These are phyloP conservation scores for Lactarius quietus DNA, from an alignment of 768 basidiomycete genomes.

Conservation along the genomic window DNA sequence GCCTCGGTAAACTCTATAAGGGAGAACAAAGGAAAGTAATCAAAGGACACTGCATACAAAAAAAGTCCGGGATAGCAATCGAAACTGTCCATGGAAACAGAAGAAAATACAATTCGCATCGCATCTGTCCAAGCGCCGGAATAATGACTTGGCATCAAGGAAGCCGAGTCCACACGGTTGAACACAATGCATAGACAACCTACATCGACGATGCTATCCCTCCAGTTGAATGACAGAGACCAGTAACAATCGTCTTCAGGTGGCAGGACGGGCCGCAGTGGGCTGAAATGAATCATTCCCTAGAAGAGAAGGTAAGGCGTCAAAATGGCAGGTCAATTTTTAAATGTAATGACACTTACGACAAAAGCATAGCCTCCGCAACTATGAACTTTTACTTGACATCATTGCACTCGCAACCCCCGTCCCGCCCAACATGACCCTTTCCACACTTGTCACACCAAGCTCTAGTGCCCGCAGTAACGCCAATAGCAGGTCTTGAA, in stretches of 20 bases:
- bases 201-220: constrained; percentile 28
- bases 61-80: constrained; percentile 4
- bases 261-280: constrained; percentile 25
- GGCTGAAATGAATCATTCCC: constrained; percentile 6
- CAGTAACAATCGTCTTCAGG: constrained; percentile 28
- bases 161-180: not conserved
- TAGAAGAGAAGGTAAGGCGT: not conserved
- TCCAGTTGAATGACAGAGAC: constrained; percentile 29
- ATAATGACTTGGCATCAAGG: constrained; percentile 11
- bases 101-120: not conserved
- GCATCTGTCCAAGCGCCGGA: constrained; percentile 8
- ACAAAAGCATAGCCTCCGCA: constrained; percentile 4
- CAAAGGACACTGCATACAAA: not conserved
- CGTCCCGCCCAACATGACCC: constrained; percentile 27
- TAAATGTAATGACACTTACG: not conserved
- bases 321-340: not conserved
- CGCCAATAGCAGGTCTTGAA: constrained; percentile 21
- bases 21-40: not conserved
- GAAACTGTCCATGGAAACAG: constrained; percentile 1
- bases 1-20: not conserved
- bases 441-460: constrained; percentile 31
- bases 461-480: constrained; percentile 16
- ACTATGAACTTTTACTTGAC: constrained; percentile 47
- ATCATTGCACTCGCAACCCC: constrained; percentile 46
- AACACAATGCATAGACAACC: constrained; percentile 20